These are phyloP conservation scores for Acmispon strigosus DNA, from an alignment of 306 rosid genomes.

Conservation along the genomic window DNA sequence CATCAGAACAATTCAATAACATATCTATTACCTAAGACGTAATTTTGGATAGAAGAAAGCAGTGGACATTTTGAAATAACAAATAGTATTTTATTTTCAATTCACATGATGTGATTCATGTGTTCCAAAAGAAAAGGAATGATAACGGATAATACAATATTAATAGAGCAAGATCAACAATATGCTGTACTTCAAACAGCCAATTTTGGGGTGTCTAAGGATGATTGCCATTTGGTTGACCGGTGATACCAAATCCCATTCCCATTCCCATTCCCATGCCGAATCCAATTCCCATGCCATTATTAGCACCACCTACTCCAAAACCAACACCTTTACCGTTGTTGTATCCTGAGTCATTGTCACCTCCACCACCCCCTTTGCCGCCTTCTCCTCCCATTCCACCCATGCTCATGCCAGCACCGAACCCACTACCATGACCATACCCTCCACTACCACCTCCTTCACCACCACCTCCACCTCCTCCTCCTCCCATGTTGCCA, in stretches of 20 bases:
- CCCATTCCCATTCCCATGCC: constrained; percentile 51
- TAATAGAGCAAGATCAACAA: not conserved
- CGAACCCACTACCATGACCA: constrained; percentile 40
- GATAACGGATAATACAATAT: not conserved
- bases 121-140: not conserved
- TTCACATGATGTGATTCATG: not conserved
- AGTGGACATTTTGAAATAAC: not conserved
- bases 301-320: constrained; percentile 9
- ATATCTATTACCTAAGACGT: too few relatives aligned
- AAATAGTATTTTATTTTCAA: not conserved
- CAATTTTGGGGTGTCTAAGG: constrained; percentile 18
- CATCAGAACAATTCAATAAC: too few relatives aligned
- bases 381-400: constrained; percentile 13
- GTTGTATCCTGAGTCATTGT: too few relatives aligned
- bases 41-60: too few relatives aligned
- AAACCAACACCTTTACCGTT: not conserved
- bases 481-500: not conserved
- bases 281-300: constrained; percentile 41
- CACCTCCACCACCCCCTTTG: not conserved
- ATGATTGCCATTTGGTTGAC: not conserved
- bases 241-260: constrained; percentile 33
- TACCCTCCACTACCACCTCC: constrained; percentile 6
- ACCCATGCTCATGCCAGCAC: constrained; percentile 18
- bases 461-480: not conserved
- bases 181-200: not conserved